Base-by-base conservation (phyloP, 1,284 basidiomycete genomes). In the Leccinum pachyderme region DNA sequence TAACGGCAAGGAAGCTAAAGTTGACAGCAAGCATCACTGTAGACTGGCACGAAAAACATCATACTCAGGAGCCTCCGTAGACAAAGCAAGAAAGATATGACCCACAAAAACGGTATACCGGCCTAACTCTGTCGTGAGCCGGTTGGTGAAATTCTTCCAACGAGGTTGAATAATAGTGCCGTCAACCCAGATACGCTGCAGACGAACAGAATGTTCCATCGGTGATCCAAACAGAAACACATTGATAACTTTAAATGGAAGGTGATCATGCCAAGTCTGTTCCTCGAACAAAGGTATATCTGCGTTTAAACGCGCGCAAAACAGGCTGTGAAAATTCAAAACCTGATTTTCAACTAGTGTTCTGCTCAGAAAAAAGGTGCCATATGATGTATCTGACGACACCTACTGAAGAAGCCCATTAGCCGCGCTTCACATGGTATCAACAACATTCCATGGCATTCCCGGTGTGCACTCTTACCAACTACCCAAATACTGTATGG, bases 41-140 rank as follows among this genome's bases (percentile, higher is more conserved):
- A 5, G 63, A 67, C 63, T 67, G 1, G 4, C 5, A 31, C 1
- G 7, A 0, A n/a, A n/a, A 43, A 43, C 18, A 18, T 8, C 1
- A 5, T 39, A 11, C 22, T 45, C 43, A 44, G 22, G 8, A 15
- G 12, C 7, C 25, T 24, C 25, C 7, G 13, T 13, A 44, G 15
- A 8, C 24, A 15, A 44, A 44, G 24, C 6, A 25, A n/a, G 25
- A 27, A 15, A 44, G 43, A 7, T 2, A 1, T 1, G 3, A 69
- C 80, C 32, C 54, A 83, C 82, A 55, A 75, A 76, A 12, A 83
- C 70, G 27, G 78, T 73, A 53, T 77, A 77, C 41, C 80, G 77
- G 47, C 72, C 69, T 78, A 83, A 81, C 57, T 86, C 80, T 2
- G 63, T 61, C 12, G 72, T 74, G 29, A 83, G 62, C 51, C 75